Base-by-base conservation (phyloP, 2,329 filamentous ascomycete genomes). In the Corinectria fuckeliana region DNA sequence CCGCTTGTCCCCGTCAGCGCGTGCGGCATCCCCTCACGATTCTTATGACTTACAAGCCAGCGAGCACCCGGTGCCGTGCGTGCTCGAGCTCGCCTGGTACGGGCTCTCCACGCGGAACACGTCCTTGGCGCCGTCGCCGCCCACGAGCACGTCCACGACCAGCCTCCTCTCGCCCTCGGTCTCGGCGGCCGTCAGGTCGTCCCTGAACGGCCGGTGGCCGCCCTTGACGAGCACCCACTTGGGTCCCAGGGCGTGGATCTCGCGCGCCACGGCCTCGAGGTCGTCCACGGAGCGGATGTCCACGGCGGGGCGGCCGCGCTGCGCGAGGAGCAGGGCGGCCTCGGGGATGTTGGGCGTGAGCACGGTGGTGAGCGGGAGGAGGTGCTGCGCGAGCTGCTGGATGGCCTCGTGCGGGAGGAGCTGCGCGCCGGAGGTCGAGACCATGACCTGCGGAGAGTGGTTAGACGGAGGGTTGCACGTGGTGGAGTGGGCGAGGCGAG, bases 11-110 rank as follows among this genome's bases (percentile, higher is more conserved):
- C 57, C 26, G 59, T 53, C 21, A 61, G 41, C 4, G 28, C 18
- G 3, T 10, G 7, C 21, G 9, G 21, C 18, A 6, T 11, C 21
- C 32, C 20, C 23, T 10, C 38, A 28, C 11, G 18, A 1, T 6
- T n/a, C n/a, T n/a, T n/a, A n/a, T n/a, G 26, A 81, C 88, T 79
- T 75, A 91, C 89, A 97, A 38, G 95, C 95, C 60, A 98, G 83
- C 9, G 93, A 96, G 72, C 95, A 99, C 4, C 95, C 95, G 0
- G 95, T 98, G 1, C 95, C 95, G 71, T 99, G 95, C 0, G 94
- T 98, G 71, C 94, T 94, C 60, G 82, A 89, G 8, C 90, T 92
- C 9, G 82, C 77, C 62, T 92, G 82, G 71, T 90, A 97, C 4
- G 82, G 81, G 36, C 87, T 91, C 74, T 93, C 84, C 48, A 97